phyloP scores from a whole-genome alignment of 1,284 basidiomycete species.

The Exsudoporus floridanus region DNA sequence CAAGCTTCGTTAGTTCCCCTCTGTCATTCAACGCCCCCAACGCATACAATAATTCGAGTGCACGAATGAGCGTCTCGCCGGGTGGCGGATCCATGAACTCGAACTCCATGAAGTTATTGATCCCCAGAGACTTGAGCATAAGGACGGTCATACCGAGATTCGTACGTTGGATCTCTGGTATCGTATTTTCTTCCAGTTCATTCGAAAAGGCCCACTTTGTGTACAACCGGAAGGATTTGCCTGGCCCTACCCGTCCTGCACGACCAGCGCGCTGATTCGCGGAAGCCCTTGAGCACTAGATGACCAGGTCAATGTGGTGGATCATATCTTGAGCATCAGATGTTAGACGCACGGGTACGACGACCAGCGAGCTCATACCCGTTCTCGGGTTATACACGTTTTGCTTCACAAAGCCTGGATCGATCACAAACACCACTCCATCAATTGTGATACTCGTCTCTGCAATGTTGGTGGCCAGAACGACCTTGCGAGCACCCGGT shows the following conservation, averaged over 20 bases:
- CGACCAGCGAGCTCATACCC: constrained; percentile 93
- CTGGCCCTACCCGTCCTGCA: constrained; percentile 95
- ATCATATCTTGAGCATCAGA: background rate
- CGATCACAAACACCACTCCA: constrained; percentile 96
- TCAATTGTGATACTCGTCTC: constrained; percentile 98
- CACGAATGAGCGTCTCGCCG: constrained; percentile 96
- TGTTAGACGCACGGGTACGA: constrained; percentile 74
- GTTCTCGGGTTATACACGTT: constrained; percentile 96
- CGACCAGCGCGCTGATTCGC: constrained; percentile 97
- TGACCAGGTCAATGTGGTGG: constrained; percentile 7
- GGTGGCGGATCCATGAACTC: constrained; percentile 99
- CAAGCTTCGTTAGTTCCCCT: constrained; percentile 94
- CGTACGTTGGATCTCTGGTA: constrained; percentile 97
- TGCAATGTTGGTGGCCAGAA: constrained; percentile 97
- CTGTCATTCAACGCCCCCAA: constrained; percentile 95
- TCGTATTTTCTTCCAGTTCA: constrained; percentile 94
- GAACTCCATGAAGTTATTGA: constrained; percentile 97
- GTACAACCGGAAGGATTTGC: constrained; percentile 97
- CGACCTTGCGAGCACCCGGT: constrained; percentile 93
- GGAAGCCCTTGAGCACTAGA: constrained; percentile 90
- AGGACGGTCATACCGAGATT: constrained; percentile 97
- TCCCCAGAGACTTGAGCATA: constrained; percentile 92
- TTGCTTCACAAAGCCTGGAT: constrained; percentile 97
- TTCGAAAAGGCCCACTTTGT: constrained; percentile 97
- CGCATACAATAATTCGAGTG: constrained; percentile 92